These are phyloP conservation scores for Arabidopsis suecica DNA, from an alignment of 345 rosid species.

Conservation along the genomic window DNA sequence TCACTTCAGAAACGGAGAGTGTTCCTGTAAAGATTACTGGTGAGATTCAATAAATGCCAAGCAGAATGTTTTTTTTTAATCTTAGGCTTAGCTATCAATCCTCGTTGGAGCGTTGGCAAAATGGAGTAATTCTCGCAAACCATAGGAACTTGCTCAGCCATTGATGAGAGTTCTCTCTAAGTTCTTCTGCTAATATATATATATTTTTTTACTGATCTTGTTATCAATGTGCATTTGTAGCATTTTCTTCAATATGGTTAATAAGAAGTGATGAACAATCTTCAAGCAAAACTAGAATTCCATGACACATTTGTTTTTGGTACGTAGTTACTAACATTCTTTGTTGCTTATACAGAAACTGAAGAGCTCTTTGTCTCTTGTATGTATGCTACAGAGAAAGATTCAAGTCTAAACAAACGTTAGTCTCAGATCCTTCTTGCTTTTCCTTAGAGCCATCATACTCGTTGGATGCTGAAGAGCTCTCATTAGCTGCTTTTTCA, in stretches of 20 bases:
- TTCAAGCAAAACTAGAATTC: neutral
- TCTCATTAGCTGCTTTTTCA: neutral
- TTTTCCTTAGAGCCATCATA: constrained; percentile 34
- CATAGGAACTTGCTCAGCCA: constrained; percentile 4
- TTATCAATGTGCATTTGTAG: constrained; percentile 3
- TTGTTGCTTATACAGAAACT: constrained; percentile 17
- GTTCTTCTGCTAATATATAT: neutral
- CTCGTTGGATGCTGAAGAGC: constrained; percentile 36
- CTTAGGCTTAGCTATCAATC: neutral
- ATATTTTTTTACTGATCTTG: neutral
- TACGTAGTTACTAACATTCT: constrained; percentile 27
- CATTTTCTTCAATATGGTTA: neutral
- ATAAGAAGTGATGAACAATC: neutral
- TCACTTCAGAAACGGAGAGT: constrained; percentile 68
- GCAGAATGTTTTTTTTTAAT: neutral
- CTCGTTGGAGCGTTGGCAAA: neutral
- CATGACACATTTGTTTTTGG: neutral
- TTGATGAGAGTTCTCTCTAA: neutral
- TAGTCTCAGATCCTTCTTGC: constrained; percentile 28
- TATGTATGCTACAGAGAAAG: constrained; percentile 55
- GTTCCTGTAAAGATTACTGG: constrained; percentile 80
- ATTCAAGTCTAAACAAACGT: constrained; percentile 49
- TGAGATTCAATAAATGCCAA: constrained; percentile 35
- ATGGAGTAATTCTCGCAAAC: neutral
- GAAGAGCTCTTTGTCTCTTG: constrained; percentile 13